Conservation (phyloP, 176 grass and related monocot genomes). For the Carex kokanica region DNA sequence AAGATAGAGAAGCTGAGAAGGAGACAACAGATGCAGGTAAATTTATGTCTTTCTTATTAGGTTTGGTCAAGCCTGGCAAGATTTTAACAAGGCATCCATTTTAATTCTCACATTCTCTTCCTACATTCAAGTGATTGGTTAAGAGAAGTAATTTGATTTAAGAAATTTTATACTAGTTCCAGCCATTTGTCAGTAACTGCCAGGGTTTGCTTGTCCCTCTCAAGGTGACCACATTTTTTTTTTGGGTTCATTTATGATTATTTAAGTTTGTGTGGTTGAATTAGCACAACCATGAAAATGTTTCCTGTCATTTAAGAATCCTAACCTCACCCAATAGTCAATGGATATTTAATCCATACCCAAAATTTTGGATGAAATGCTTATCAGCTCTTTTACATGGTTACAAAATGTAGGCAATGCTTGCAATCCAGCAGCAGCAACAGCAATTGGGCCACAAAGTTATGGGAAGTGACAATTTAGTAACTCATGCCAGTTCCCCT, state of each 20-base stretch:
- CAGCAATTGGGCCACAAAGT: constrained; percentile 44
- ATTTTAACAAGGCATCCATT: constrained; percentile 7
- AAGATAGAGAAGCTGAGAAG: constrained; percentile 56
- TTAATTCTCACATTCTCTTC: constrained; percentile 12
- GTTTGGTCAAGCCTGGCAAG: neutral
- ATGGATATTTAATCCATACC: constrained; percentile 5
- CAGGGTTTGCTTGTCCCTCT: neutral
- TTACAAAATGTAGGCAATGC: constrained; percentile 39
- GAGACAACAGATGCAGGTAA: constrained; percentile 49
- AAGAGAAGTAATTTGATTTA: neutral
- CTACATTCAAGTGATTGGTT: constrained; percentile 12
- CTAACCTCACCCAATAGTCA: neutral
- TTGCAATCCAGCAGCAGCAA: constrained; percentile 51
- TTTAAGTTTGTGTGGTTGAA: neutral
- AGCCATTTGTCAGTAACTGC: neutral
- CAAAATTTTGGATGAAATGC: constrained; percentile 21
- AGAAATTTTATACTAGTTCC: neutral
- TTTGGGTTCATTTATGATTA: neutral
- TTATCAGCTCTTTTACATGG: constrained; percentile 17
- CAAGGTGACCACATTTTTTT: neutral
- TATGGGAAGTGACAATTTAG: constrained; percentile 33
- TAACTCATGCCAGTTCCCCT: constrained; percentile 35
- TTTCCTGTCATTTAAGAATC: neutral
- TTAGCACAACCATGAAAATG: neutral
- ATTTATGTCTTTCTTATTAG: constrained; percentile 6